Base-by-base conservation (phyloP, 1,284 basidiomycete genomes). In the Irpex rosettiformis region DNA sequence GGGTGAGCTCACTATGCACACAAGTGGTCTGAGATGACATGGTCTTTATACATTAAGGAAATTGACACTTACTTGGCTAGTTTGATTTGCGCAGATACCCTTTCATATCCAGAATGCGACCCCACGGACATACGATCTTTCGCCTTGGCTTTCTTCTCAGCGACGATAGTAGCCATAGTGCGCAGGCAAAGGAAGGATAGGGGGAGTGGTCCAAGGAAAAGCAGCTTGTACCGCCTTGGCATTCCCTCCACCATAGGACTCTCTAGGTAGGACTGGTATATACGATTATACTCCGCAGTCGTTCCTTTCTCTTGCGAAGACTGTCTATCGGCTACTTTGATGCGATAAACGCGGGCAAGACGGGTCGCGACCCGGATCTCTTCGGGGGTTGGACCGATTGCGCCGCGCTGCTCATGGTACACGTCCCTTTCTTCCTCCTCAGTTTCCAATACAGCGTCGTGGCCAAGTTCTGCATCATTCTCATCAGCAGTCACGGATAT, bases 131-230 rank as follows among this genome's bases (percentile, higher is more conserved):
- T 62, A 16, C 71, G 68, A 51, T 71, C 66, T 62, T 74, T 79
- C 2, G 70, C 73, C 21, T 65, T 62, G 7, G 47, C 65, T 65
- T 79, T 81, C 18, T 64, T 63, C 1, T 67, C 61, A 33, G 68
- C 60, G 1, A 72, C 65, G 22, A 70, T 56, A 1, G 61, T 54
- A 7, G 72, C 67, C 8, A 74, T 68, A 18, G 68, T 64, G 24
- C 82, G 75, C n/a, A 85, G 70, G 58, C 74, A 79, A 3, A 77
- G 66, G 24, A 82, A 70, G 3, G 82, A 65, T 61, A 77, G 78
- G 0, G 83, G 80, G 3, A 85, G 68, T 4, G 80, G 77, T 1
- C 81, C 81, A 2, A 82, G 71, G 65, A 78, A 81, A 13, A 80
- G 67, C 2, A 70, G 58, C 18, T 75, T 75, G 62, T 84, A 83